Conservation (phyloP, 371 early-diverging fungal genomes). For the Mortierella sp. region DNA sequence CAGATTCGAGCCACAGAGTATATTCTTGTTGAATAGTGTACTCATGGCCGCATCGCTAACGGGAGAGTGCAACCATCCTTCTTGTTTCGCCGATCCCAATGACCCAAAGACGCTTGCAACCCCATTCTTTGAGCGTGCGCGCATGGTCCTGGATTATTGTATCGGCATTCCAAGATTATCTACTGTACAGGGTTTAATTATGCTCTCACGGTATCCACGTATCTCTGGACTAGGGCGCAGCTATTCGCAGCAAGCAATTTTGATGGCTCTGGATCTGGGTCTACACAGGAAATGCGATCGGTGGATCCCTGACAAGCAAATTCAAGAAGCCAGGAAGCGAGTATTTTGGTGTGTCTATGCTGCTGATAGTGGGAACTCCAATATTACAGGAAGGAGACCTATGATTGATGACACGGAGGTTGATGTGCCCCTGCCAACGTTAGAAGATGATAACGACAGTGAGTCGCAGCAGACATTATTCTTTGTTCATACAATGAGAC, state of each 20-base stretch:
- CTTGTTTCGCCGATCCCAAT: constrained; percentile 21
- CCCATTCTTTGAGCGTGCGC: constrained; percentile 49
- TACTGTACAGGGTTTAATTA: constrained; percentile 46
- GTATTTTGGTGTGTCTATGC: constrained; percentile 55
- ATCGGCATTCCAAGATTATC: constrained; percentile 49
- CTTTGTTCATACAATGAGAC: constrained; percentile 35
- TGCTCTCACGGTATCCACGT: constrained; percentile 46
- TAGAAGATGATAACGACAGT: constrained; percentile 28
- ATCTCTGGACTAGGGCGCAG: constrained; percentile 38
- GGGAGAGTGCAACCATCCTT: constrained; percentile 40
- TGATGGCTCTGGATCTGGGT: constrained; percentile 46
- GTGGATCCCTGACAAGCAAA: constrained; percentile 50
- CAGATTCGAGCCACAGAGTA: constrained; percentile 47
- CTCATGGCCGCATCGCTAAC: constrained; percentile 44
- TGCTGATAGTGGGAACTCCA: constrained; percentile 33
- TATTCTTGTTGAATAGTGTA: constrained; percentile 50
- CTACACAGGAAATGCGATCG: constrained; percentile 53
- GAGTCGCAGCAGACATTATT: constrained; percentile 14
- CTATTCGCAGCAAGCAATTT: constrained; percentile 39
- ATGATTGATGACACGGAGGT: constrained; percentile 38
- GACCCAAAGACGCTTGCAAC: constrained; percentile 43
- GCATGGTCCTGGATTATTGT: constrained; percentile 53
- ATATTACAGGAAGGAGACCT: constrained; percentile 42
- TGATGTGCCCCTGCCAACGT: constrained; percentile 24
- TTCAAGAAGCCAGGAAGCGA: constrained; percentile 41